These are phyloP conservation scores for Jamesozyma jinghongensis DNA, from an alignment of 805 yeast genomes.

Conservation along the genomic window DNA sequence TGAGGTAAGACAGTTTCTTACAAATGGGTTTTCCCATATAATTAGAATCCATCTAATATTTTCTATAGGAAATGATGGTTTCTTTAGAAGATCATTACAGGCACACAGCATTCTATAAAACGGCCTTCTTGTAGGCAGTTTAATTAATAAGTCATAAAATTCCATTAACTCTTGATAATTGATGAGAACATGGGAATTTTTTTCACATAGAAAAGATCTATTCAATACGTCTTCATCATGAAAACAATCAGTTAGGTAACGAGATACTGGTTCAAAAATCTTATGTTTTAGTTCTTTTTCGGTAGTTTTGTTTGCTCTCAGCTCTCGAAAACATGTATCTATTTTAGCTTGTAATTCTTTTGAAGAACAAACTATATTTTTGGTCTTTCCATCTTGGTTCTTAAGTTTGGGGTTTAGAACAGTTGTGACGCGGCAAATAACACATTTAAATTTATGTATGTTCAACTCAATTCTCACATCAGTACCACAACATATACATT, in stretches of 20 bases:
- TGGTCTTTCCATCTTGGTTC: neutral
- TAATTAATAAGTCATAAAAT: slow-evolving; percentile 38
- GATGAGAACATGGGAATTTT: slow-evolving; percentile 28
- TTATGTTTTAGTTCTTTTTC: slow-evolving; percentile 12
- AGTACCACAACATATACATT: slow-evolving; percentile 43
- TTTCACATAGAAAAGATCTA: slow-evolving; percentile 39
- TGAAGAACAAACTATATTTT: slow-evolving; percentile 3
- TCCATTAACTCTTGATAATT: slow-evolving; percentile 39
- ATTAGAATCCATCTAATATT: slow-evolving; percentile 54
- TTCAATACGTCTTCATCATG: slow-evolving; percentile 41
- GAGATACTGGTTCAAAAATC: slow-evolving; percentile 43
- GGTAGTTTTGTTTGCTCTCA: slow-evolving; percentile 1
- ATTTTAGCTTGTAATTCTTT: slow-evolving; percentile 6
- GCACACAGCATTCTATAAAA: slow-evolving; percentile 46
- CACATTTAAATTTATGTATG: slow-evolving; percentile 43
- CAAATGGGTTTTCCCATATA: slow-evolving; percentile 58
- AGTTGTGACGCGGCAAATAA: slow-evolving; percentile 48
- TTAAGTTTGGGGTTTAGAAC: slow-evolving; percentile 6
- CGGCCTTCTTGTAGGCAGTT: slow-evolving; percentile 55
- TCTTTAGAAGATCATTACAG: slow-evolving; percentile 42
- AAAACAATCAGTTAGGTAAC: slow-evolving; percentile 39
- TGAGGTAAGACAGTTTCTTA: slow-evolving; percentile 38
- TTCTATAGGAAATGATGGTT: slow-evolving; percentile 28
- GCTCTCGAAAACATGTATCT: neutral
- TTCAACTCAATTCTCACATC: slow-evolving; percentile 32